phyloP scores from a whole-genome alignment of 176 grass and related monocot genomes.

The Bolboschoenus planiculmis region DNA sequence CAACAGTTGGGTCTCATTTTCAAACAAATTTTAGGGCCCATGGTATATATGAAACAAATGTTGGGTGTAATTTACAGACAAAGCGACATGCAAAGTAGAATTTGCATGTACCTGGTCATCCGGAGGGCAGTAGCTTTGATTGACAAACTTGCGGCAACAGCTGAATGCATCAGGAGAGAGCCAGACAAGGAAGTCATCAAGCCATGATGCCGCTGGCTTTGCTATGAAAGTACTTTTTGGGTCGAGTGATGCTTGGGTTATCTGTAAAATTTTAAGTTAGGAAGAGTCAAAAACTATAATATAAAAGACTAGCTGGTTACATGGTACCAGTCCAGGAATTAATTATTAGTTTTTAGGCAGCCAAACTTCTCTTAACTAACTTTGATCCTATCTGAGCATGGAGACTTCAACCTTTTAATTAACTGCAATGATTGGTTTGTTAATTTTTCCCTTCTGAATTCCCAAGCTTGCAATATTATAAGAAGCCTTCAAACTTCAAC shows the following conservation, averaged over 20 bases:
- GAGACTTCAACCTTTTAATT: background rate
- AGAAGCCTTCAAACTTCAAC: background rate
- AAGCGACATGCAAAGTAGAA: conserved; percentile 19
- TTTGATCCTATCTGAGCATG: background rate
- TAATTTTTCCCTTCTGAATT: background rate
- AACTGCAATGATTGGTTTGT: background rate
- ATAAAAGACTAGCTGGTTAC: background rate
- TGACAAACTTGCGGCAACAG: conserved; percentile 78
- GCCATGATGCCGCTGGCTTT: conserved; percentile 96
- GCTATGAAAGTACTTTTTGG: conserved; percentile 77
- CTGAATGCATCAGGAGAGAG: conserved; percentile 97
- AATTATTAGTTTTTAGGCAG: background rate
- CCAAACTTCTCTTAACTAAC: background rate
- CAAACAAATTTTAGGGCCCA: background rate
- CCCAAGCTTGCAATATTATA: background rate
- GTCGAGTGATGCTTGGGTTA: conserved; percentile 69
- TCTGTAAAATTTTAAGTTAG: conserved; percentile 38
- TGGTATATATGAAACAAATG: conserved; percentile 9
- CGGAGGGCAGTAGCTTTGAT: conserved; percentile 89
- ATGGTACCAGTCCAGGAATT: background rate
- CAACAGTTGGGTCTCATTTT: background rate
- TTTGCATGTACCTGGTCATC: conserved; percentile 67
- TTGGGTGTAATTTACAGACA: background rate
- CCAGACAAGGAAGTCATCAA: conserved; percentile 99
- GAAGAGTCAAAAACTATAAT: background rate